Conservation (phyloP, 176 grass and related monocot species). For the Otatea glauca region DNA sequence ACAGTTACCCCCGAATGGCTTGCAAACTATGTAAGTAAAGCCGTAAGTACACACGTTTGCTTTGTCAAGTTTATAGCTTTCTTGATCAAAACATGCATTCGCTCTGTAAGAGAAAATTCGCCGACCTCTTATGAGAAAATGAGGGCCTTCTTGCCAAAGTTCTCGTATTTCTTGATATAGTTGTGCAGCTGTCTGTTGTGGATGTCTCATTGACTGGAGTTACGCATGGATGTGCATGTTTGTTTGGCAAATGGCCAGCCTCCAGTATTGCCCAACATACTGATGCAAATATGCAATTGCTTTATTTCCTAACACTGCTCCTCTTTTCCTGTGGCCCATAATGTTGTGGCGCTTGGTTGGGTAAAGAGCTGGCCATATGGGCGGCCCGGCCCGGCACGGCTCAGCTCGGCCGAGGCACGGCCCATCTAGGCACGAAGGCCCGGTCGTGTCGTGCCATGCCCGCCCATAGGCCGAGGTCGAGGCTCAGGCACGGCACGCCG, state of each 20-base stretch:
- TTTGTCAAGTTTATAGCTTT: slow-evolving; percentile 14
- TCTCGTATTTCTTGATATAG: neutral
- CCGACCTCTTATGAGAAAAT: neutral
- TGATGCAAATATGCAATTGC: neutral
- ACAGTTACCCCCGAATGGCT: neutral
- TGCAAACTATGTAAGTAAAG: neutral
- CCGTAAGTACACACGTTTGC: neutral
- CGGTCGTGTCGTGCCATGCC: no score
- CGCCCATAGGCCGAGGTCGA: no score
- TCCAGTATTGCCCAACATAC: neutral
- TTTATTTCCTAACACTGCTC: neutral
- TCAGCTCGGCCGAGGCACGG: no score
- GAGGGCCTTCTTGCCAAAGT: neutral
- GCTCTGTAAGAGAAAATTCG: neutral
- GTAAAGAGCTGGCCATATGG: no score
- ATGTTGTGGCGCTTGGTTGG: no score
- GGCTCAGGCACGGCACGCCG: no score
- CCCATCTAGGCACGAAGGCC: no score
- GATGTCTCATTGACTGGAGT: neutral
- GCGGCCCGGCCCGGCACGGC: no score
- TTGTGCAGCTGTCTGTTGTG: neutral
- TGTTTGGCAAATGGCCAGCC: neutral
- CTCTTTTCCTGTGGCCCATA: no score
- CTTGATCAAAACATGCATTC: neutral
- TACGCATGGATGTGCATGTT: neutral